Base-by-base conservation (phyloP, 1,284 basidiomycete species). In the Acaromyces ingoldii region DNA sequence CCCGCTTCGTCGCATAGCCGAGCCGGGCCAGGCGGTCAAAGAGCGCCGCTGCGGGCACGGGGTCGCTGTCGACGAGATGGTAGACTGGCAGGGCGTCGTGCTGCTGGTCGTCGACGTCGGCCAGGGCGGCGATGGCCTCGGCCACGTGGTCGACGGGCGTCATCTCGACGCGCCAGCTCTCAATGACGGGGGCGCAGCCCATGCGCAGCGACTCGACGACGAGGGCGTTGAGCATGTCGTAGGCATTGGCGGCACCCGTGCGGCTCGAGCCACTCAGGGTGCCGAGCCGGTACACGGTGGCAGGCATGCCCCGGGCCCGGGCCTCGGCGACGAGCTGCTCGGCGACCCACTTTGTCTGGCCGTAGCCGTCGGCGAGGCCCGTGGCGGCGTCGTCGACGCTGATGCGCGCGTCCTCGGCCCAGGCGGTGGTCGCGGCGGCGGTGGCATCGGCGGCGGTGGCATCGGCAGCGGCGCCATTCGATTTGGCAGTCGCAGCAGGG, bases 301-400 rank as follows among this genome's bases (percentile, higher is more conserved):
- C 73, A 9, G 70, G 66, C 33, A 76, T 50, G 3, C 75, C 75
- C 13, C 75, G 64, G 29, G 55, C 55, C 17, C 57, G 52, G 15
- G 73, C 66, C 30, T 76, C 67, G 19, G 62, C 46, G 25, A 70
- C 71, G 10, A 76, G 64, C 60, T 67, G 67, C 49, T 76, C 75
- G 24, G 75, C 68, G 7, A 76, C 75, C 75, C 75, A 76, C 55
- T 76, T 76, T 41, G 70, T 75, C 62, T 76, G 75, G 19, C 75
- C 71, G 58, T 76, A 76, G 7, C 75, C 75, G 49, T 76, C 74
- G 36, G 71, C 60, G 36, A 76, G 55, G 21, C 48, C 43, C 33
- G 39, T 55, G 22, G 25, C 26, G 49, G 71, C 69, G 17, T 65
- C 68, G 0, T 65, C 64, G 17, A 75, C 70, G 11, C 59, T 63